These are phyloP conservation scores for Paraphoma chrysanthemicola DNA, from an alignment of 2,329 filamentous ascomycete species.

Conservation along the genomic window DNA sequence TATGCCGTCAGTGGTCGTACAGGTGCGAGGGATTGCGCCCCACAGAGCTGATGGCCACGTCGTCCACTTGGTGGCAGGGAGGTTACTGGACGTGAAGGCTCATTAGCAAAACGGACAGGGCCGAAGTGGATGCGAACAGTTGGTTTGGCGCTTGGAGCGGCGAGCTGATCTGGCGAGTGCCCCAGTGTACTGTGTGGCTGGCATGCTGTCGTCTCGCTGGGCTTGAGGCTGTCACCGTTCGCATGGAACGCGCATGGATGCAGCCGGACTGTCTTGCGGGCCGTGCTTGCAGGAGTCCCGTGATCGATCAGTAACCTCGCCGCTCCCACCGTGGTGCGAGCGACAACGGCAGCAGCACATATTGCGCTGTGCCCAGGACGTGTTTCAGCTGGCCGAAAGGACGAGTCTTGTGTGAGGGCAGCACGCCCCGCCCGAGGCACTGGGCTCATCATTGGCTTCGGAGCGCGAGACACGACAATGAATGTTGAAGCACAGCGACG, in stretches of 20 bases:
- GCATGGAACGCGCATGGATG: constrained; percentile 38
- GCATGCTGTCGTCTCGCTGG: constrained; percentile 13
- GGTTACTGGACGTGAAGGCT: constrained; percentile 13
- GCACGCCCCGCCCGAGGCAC: constrained; percentile 28
- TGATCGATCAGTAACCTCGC: constrained; percentile 32
- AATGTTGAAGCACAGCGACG: constrained; percentile 20
- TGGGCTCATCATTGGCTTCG: constrained; percentile 29
- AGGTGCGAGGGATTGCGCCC: constrained; percentile 22
- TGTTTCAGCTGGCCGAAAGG: constrained; percentile 41
- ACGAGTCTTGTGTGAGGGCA: constrained; percentile 31
- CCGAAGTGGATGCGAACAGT: constrained; percentile 44
- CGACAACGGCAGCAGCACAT: constrained; percentile 24
- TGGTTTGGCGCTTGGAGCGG: constrained; percentile 45
- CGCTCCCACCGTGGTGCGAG: constrained; percentile 1
- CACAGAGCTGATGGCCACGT: constrained; percentile 32
- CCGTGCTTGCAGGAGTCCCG: constrained; percentile 32
- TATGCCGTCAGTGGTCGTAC: constrained; percentile 40
- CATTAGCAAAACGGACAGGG: constrained; percentile 1
- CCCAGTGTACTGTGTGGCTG: constrained; percentile 30
- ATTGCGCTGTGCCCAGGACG: constrained; percentile 13
- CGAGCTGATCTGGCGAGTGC: constrained; percentile 18
- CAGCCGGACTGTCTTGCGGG: constrained; percentile 29
- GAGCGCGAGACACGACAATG: constrained; percentile 29
- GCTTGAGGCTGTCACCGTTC: constrained; percentile 42
- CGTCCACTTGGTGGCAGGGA: constrained; percentile 16